Conservation (phyloP, 1,284 basidiomycete genomes). For the Malassezia slooffiae region DNA sequence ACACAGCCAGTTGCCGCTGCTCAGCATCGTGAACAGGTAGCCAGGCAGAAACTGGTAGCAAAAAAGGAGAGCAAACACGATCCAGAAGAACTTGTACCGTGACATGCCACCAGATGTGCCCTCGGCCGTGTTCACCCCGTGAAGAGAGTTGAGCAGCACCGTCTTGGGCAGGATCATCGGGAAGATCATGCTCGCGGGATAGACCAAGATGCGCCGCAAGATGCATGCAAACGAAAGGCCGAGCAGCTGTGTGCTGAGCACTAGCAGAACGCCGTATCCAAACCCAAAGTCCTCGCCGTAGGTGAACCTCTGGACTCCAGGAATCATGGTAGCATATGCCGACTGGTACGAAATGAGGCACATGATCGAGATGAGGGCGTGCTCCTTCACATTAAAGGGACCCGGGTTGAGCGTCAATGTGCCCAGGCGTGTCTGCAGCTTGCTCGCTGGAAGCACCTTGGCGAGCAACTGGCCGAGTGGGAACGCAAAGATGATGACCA, state of each 20-base stretch:
- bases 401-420: constrained; percentile 31
- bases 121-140: constrained; percentile 55
- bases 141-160: constrained; percentile 32
- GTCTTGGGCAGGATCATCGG: constrained; percentile 31
- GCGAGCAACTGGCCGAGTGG: constrained; percentile 27
- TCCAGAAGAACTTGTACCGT: constrained; percentile 29
- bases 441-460: constrained; percentile 65
- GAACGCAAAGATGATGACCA: constrained; percentile 28
- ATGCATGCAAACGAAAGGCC: constrained; percentile 38
- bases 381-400: constrained; percentile 40
- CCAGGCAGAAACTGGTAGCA: constrained; percentile 58
- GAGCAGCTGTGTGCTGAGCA: constrained; percentile 49
- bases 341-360: constrained; percentile 54
- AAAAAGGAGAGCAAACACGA: constrained; percentile 50
- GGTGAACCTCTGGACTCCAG: constrained; percentile 51
- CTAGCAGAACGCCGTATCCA: constrained; percentile 46
- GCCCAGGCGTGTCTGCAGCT: constrained; percentile 49
- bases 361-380: constrained; percentile 29
- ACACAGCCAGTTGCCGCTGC: constrained; percentile 35
- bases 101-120: constrained; percentile 51
- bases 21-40: constrained; percentile 33
- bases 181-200: constrained; percentile 41
- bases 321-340: constrained; percentile 61
- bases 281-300: constrained; percentile 4
- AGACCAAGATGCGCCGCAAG: constrained; percentile 33